Evolutionary conservation across 257 asterid genomes (phyloP).

Genomic region (Oldenlandia corymbosa): DNA sequence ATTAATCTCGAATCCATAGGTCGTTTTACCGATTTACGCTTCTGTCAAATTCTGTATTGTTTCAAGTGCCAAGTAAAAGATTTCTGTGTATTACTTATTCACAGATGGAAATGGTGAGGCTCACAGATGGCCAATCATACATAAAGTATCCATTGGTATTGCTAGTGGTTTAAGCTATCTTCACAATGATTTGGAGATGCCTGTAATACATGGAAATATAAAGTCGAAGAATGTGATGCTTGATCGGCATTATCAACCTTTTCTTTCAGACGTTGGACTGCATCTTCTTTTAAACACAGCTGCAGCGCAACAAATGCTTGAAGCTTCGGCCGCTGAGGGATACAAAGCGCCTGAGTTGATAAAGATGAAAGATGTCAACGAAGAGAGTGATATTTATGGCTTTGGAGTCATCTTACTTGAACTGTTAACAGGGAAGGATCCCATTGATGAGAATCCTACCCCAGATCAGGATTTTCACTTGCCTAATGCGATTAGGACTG

Average conservation of each 20-base stretch:
- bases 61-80: no score
- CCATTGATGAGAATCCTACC: constrained; percentile 39
- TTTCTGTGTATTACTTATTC: no score
- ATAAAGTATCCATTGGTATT: constrained; percentile 59
- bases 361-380: constrained; percentile 62
- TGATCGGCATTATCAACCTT: constrained; percentile 50
- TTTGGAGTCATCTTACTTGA: constrained; percentile 73
- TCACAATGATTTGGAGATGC: constrained; percentile 46
- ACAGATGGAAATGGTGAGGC: constrained; percentile 62
- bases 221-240: constrained; percentile 67
- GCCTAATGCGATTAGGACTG: constrained; percentile 53
- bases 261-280: constrained; percentile 69
- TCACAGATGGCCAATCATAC: constrained; percentile 62
- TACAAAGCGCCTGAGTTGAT: constrained; percentile 79
- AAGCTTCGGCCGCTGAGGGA: constrained; percentile 60
- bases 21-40: background rate
- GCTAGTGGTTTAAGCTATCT: constrained; percentile 64
- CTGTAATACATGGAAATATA: constrained; percentile 78
- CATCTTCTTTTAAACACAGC: constrained; percentile 60
- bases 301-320: constrained; percentile 69
- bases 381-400: constrained; percentile 69
- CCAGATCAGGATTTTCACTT: constrained; percentile 52
- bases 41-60: background rate
- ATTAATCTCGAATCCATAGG: background rate
- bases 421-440: constrained; percentile 62